These are phyloP conservation scores for Gnaphalium uliginosum DNA, from an alignment of 129 eudicot genomes.

Conservation along the genomic window DNA sequence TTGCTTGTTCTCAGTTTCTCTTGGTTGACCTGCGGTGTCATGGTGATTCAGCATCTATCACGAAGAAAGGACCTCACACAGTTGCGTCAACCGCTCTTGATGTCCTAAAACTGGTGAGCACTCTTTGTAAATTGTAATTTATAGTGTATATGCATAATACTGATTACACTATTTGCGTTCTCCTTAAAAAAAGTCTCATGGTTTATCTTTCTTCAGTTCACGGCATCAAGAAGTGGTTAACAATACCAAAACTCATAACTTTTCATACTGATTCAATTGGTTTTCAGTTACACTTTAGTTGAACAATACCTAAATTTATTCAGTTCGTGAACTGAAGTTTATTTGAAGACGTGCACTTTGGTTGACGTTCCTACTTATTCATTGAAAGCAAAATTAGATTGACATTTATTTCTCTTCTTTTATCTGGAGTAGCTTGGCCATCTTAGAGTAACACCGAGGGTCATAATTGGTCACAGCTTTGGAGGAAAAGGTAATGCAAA, in stretches of 20 bases:
- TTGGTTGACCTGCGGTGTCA: conserved; percentile 94
- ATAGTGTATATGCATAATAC: neutral
- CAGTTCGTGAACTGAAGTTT: conserved; percentile 10
- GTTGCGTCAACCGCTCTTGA: conserved; percentile 90
- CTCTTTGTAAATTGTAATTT: conserved; percentile 19
- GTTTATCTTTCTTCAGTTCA: neutral
- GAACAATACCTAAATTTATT: neutral
- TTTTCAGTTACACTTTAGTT: neutral
- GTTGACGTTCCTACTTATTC: neutral
- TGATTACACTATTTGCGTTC: neutral
- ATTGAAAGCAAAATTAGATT: conserved; percentile 15
- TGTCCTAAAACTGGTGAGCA: conserved; percentile 81
- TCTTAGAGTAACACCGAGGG: conserved; percentile 84
- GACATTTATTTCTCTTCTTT: conserved; percentile 23
- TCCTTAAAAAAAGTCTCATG: neutral
- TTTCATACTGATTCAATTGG: conserved; percentile 10
- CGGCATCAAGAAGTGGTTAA: neutral
- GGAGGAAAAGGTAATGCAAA: conserved; percentile 85
- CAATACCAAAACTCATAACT: neutral
- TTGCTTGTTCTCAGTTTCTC: conserved; percentile 62
- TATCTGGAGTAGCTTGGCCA: conserved; percentile 62
- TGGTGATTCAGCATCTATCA: conserved; percentile 86
- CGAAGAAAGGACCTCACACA: conserved; percentile 70
- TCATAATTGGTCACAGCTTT: conserved; percentile 95
- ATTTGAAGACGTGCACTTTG: neutral